Percentiles rank a stretch among this genome's conserved stretches.
Evolutionary conservation across 441 rosid genomes (phyloP).

Genomic region (Pelargonium fulgidum): DNA sequence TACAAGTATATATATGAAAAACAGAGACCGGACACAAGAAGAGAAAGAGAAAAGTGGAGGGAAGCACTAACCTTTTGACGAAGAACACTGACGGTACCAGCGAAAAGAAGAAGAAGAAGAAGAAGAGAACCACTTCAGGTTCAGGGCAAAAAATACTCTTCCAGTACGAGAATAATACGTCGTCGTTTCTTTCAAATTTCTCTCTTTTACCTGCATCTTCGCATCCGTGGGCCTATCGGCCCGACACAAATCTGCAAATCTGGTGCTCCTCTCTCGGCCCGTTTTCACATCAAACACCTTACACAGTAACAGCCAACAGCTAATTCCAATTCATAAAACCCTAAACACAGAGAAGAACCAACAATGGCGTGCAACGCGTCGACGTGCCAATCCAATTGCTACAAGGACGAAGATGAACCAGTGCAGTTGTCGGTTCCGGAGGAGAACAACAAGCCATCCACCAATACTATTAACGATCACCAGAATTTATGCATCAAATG

Average conservation of each 20-base stretch:
- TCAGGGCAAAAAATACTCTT: neutral
- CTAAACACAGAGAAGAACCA: neutral
- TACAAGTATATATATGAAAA: neutral
- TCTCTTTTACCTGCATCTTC: too few species aligned
- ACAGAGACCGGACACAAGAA: neutral
- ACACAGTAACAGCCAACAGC: too few species aligned
- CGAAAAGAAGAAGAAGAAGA: too few species aligned
- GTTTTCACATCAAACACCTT: neutral
- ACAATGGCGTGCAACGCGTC: constrained; percentile 65
- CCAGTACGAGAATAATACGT: neutral
- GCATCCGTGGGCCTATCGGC: neutral
- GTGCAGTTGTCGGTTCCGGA: neutral
- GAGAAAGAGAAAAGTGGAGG: neutral
- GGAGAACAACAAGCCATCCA: constrained; percentile 6
- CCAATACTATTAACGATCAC: neutral
- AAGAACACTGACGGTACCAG: too few species aligned
- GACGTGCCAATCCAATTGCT: constrained; percentile 51
- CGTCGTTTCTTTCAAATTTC: neutral
- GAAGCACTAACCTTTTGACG: neutral
- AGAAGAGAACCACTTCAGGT: neutral
- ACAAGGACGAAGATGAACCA: constrained; percentile 29
- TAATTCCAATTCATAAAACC: neutral
- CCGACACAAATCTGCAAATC: neutral
- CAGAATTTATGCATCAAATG: constrained; percentile 61
- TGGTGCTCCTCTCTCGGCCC: neutral